Conservation (phyloP, 2,329 filamentous ascomycete species). For the Onygena corvina region DNA sequence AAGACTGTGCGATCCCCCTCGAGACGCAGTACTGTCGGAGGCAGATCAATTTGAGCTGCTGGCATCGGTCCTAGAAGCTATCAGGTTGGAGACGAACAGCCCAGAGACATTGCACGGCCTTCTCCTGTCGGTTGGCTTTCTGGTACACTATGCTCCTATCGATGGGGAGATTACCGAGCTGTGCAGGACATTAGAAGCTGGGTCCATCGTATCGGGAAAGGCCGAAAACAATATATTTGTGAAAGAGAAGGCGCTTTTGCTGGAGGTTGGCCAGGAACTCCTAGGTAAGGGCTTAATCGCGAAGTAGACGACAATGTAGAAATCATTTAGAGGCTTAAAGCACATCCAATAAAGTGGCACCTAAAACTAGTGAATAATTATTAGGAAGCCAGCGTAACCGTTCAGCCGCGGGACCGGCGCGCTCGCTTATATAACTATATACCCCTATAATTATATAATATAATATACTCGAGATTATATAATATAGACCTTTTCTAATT, state of each 20-base stretch:
- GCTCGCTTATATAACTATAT: neutral
- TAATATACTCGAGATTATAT: no score
- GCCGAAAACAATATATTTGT: slow-evolving; percentile 43
- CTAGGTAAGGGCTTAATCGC: slow-evolving; percentile 28
- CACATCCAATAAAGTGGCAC: no score
- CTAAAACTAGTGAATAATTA: no score
- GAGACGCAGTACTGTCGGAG: slow-evolving; percentile 48
- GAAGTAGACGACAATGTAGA: slow-evolving; percentile 1
- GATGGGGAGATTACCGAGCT: slow-evolving; percentile 70
- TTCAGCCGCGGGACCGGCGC: no score
- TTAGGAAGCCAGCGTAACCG: no score
- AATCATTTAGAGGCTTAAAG: no score
- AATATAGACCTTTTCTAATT: no score
- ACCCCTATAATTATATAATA: no score
- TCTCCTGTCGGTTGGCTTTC: slow-evolving; percentile 60
- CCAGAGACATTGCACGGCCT: slow-evolving; percentile 64
- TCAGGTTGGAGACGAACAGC: slow-evolving; percentile 42
- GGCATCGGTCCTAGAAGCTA: slow-evolving; percentile 67
- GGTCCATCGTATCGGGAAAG: slow-evolving; percentile 48
- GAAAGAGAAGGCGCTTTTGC: slow-evolving; percentile 44
- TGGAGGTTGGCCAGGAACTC: slow-evolving; percentile 37
- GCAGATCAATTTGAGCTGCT: slow-evolving; percentile 68
- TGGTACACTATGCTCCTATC: slow-evolving; percentile 57
- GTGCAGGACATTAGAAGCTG: slow-evolving; percentile 64
- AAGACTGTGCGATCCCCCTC: slow-evolving; percentile 43